Percentiles rank a stretch among this genome's conserved stretches.
Conservation (phyloP, 2,329 filamentous ascomycete genomes). For the Curvularia sp. region DNA sequence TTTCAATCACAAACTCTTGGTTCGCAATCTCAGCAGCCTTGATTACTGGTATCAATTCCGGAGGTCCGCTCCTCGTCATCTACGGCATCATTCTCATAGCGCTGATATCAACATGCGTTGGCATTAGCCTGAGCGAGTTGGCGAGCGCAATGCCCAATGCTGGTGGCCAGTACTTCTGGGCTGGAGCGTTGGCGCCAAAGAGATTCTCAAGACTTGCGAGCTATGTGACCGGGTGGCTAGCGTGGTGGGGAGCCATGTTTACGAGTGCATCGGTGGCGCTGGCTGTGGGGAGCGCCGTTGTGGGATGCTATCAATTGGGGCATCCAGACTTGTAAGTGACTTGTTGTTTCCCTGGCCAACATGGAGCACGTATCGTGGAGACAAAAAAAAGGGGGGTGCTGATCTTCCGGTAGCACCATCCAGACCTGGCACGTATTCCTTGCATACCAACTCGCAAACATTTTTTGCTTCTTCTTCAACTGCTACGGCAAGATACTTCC, state of each 20-base stretch:
- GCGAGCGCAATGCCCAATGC: slow-evolving; percentile 60
- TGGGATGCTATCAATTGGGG: slow-evolving; percentile 61
- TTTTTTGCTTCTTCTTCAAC: slow-evolving; percentile 60
- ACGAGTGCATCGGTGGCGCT: slow-evolving; percentile 62
- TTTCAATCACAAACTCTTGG: slow-evolving; percentile 61
- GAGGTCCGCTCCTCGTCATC: slow-evolving; percentile 58
- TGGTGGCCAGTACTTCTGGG: slow-evolving; percentile 62
- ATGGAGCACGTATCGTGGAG: not conserved
- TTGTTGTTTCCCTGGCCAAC: not conserved
- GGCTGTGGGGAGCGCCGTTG: slow-evolving; percentile 56
- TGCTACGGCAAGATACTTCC: slow-evolving; percentile 51
- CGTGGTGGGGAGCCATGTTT: slow-evolving; percentile 63
- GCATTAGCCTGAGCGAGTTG: slow-evolving; percentile 56
- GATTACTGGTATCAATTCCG: slow-evolving; percentile 60
- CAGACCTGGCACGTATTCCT: slow-evolving; percentile 52
- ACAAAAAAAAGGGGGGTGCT: not conserved
- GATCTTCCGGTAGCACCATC: slow-evolving; percentile 33
- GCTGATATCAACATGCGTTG: slow-evolving; percentile 57
- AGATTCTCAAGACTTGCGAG: slow-evolving; percentile 56
- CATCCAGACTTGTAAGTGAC: slow-evolving; percentile 61
- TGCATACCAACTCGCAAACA: slow-evolving; percentile 57
- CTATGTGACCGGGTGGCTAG: slow-evolving; percentile 61
- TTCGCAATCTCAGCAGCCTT: slow-evolving; percentile 59
- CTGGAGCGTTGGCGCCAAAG: slow-evolving; percentile 57
- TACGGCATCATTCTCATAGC: slow-evolving; percentile 59